Base-by-base conservation (phyloP, 2,329 filamentous ascomycete species). In the Fonsecaea nubica region DNA sequence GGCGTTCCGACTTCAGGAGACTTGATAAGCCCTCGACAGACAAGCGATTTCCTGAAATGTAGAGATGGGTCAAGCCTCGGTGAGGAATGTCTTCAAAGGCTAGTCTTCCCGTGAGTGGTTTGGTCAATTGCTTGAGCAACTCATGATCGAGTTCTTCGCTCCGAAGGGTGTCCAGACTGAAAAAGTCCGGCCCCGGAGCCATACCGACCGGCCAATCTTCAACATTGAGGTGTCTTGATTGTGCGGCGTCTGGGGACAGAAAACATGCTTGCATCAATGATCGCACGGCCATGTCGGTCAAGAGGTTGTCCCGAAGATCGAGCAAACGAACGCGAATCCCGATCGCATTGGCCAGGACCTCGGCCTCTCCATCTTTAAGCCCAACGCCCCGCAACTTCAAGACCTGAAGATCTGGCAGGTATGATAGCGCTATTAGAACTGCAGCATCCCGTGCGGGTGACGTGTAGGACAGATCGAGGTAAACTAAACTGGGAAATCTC, bases 31-130 rank as follows among this genome's bases (percentile, higher is more conserved):
- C 86, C 73, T 87, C 85, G 0, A 85, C 81, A 1, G 84, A 86
- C 4, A 89, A 74, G 2, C 77, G 71, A 64, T 89, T 89, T 7
- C 81, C 81, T 3, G 86, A 80, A 13, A 89, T 80, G 71, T 86
- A 87, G 2, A 89, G 76, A 76, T 89, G 86, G 0, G 86, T 88
- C 42, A 88, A 81, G 2, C 87, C 87, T 9, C 79, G 77, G 71
- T 84, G 79, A 25, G 83, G 80, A 1, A 84, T 77, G 69, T 86
- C 82, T 70, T 88, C 86, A 33, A 88, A 82, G 42, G 84, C 82
- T 35, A 86, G 80, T 58, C 83, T 81, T 9, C 82, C 83, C 15
- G 85, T 80, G 50, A 86, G 83, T 1, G 80, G 79, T 25, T 76
- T 77, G 1, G 82, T 84, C 42, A 86, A 78, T 12, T 81, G 76